A percentile compares a stretch with the other conserved stretches of the same genome.
Conservation (phyloP, 148 eudicot genomes). For the Silene conica region DNA sequence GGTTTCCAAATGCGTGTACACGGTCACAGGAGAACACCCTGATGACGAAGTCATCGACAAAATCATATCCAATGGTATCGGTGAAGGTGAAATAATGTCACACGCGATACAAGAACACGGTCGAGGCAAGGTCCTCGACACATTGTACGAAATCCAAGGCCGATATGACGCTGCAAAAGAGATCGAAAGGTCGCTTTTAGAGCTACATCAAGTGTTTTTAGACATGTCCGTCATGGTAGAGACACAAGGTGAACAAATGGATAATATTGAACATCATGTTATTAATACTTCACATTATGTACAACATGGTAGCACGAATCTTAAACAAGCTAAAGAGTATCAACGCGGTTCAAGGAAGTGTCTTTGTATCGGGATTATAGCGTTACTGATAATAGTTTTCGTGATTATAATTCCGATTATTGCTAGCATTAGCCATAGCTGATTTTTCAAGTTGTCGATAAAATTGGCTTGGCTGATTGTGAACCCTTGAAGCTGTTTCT, state of each 20-base stretch:
- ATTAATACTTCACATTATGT: constrained; percentile 70
- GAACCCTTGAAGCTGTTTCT: constrained; percentile 18
- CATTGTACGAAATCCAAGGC: constrained; percentile 89
- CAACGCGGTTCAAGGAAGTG: constrained; percentile 75
- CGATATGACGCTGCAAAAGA: constrained; percentile 80
- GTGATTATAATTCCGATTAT: constrained; percentile 57
- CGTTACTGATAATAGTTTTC: constrained; percentile 51
- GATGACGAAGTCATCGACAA: constrained; percentile 73
- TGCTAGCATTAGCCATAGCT: constrained; percentile 56
- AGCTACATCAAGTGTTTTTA: constrained; percentile 85
- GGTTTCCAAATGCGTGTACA: constrained; percentile 64
- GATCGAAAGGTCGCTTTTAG: constrained; percentile 71
- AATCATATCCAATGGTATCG: constrained; percentile 55
- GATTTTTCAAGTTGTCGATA: not conserved
- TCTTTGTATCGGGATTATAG: constrained; percentile 61
- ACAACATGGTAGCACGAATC: constrained; percentile 50
- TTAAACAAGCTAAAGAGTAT: constrained; percentile 66
- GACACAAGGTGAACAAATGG: constrained; percentile 89
- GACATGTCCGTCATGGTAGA: constrained; percentile 99
- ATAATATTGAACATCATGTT: constrained; percentile 89
- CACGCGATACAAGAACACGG: constrained; percentile 91
- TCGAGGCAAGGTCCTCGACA: constrained; percentile 79
- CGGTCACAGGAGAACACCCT: constrained; percentile 86
- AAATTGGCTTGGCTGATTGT: too few species aligned
- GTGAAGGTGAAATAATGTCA: constrained; percentile 64